These are phyloP conservation scores for Stachybotrys elegans DNA, from an alignment of 2,329 filamentous ascomycete species.

Conservation along the genomic window DNA sequence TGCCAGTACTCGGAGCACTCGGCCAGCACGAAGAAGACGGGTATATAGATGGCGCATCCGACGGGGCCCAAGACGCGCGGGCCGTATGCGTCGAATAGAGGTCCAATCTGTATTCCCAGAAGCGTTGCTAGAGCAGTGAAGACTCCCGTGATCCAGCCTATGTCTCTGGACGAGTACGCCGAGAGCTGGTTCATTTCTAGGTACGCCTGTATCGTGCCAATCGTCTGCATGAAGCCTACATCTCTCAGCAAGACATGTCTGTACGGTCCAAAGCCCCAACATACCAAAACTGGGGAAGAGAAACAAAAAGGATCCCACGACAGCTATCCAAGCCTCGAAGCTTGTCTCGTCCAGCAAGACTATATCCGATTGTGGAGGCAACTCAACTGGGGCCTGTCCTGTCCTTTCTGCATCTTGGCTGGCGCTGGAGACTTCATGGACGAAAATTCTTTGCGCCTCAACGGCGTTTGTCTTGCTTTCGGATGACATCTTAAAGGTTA, in stretches of 20 bases:
- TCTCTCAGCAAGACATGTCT: conserved; percentile 1
- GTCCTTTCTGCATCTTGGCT: too few species aligned
- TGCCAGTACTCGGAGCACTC: conserved; percentile 43
- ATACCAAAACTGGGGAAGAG: neutral
- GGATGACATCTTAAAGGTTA: too few species aligned
- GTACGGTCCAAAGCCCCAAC: neutral
- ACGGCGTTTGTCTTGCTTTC: too few species aligned
- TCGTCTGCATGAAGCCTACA: conserved; percentile 39
- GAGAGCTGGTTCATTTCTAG: conserved; percentile 38
- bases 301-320: neutral
- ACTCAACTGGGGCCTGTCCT: too few species aligned
- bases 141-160: conserved; percentile 45
- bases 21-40: conserved; percentile 39
- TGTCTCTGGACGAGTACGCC: conserved; percentile 33
- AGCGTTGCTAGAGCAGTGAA: conserved; percentile 39
- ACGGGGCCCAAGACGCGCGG: conserved; percentile 32
- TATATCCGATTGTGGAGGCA: too few species aligned
- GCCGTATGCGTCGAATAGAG: conserved; percentile 42
- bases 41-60: conserved; percentile 29
- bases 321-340: neutral
- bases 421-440: too few species aligned
- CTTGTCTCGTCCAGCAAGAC: neutral
- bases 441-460: too few species aligned
- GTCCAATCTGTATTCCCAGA: conserved; percentile 41
- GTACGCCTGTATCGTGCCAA: conserved; percentile 44